Percentiles rank a stretch among this genome's conserved stretches.
These are phyloP conservation scores for Emergomyces pasteurianus DNA, from an alignment of 2,329 filamentous ascomycete genomes.

Conservation along the genomic window DNA sequence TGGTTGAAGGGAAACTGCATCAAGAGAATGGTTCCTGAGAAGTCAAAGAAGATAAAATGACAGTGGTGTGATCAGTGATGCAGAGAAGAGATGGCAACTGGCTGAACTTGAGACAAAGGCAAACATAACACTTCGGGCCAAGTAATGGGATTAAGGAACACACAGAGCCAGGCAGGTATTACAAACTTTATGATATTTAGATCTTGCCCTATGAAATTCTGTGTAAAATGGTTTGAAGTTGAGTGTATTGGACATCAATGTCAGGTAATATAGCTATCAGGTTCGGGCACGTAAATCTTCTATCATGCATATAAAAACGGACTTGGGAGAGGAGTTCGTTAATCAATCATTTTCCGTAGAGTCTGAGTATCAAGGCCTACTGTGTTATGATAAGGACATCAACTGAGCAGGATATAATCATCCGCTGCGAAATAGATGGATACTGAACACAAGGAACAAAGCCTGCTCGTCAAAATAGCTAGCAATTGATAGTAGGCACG, in stretches of 20 bases:
- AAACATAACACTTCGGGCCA: background rate
- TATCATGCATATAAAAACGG: no score
- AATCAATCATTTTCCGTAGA: background rate
- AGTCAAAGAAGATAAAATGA: background rate
- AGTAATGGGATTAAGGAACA: background rate
- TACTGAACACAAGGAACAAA: background rate
- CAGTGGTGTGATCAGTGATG: background rate
- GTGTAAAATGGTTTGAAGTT: no score
- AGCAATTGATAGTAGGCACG: background rate
- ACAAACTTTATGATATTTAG: background rate
- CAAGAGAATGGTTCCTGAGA: background rate
- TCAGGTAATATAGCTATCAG: background rate
- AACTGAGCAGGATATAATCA: background rate
- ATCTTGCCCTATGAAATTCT: background rate
- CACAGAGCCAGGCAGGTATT: no score
- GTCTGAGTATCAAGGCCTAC: background rate
- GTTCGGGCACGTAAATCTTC: no score
- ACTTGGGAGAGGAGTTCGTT: background rate
- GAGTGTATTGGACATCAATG: no score
- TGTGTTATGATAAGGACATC: background rate
- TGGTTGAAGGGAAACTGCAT: background rate
- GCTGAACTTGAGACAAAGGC: background rate
- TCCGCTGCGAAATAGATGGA: background rate
- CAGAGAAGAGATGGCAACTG: background rate
- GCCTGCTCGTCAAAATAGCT: background rate